Evolutionary conservation across 257 asterid species (phyloP).

Genomic region (Fraxinus quadrangulata): DNA sequence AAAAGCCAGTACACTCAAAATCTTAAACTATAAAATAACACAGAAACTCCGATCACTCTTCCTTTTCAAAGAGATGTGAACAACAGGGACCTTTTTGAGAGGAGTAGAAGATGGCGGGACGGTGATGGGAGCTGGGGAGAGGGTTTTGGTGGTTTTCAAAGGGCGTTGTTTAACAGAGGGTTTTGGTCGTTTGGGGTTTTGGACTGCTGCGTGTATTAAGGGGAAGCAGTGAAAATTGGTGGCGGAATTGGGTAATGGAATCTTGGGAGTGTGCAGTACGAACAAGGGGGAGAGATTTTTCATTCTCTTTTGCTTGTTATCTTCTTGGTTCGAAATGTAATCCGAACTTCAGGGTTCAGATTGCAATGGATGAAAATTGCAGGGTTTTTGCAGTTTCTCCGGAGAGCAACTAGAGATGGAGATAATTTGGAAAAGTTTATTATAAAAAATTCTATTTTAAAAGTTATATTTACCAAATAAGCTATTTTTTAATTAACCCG

Average conservation of each 20-base stretch:
- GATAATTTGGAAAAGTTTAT: too few relatives aligned
- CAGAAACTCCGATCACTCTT: neutral
- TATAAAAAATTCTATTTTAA: too few relatives aligned
- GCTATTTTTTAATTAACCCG: too few relatives aligned
- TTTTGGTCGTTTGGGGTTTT: slow-evolving; percentile 31
- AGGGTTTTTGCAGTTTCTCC: neutral
- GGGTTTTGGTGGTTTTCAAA: slow-evolving; percentile 47
- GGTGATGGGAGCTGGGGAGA: slow-evolving; percentile 34
- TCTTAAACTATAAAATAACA: neutral
- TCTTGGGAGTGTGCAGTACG: slow-evolving; percentile 20
- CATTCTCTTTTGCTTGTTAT: slow-evolving; percentile 7
- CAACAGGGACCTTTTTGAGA: slow-evolving; percentile 56
- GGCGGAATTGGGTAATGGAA: slow-evolving; percentile 29
- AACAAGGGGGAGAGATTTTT: slow-evolving; percentile 25
- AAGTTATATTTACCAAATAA: too few relatives aligned
- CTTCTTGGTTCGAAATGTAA: neutral
- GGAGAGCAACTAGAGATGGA: too few relatives aligned
- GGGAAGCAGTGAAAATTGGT: slow-evolving; percentile 9
- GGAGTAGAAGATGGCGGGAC: slow-evolving; percentile 36
- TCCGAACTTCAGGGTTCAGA: neutral
- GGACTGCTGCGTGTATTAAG: slow-evolving; percentile 22
- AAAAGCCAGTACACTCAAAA: neutral
- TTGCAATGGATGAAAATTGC: neutral
- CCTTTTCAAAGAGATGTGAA: neutral
- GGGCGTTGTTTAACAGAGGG: slow-evolving; percentile 41